These are phyloP conservation scores for Caryocar brasiliense DNA, from an alignment of 441 rosid species.

Conservation along the genomic window DNA sequence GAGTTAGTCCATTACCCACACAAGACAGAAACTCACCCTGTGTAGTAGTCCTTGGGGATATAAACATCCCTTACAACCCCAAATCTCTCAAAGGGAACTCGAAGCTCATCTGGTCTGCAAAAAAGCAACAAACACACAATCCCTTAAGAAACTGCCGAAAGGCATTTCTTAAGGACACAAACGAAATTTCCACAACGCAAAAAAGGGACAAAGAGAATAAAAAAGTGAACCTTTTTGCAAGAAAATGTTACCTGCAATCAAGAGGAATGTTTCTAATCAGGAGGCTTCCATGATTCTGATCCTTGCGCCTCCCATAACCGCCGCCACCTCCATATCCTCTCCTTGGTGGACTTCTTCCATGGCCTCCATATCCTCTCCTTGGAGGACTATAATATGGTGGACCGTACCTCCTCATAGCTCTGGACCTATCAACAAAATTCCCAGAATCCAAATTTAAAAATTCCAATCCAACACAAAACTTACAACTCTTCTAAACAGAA, in stretches of 20 bases:
- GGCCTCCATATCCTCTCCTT: conserved; percentile 73
- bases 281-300: conserved; percentile 66
- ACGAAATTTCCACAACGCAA: no score
- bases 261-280: conserved; percentile 86
- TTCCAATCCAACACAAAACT: background rate
- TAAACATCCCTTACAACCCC: conserved; percentile 89
- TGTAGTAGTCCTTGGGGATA: conserved; percentile 78
- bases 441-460: no score
- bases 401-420: conserved; percentile 80
- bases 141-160: background rate
- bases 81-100: conserved; percentile 76
- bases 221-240: background rate
- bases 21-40: conserved; percentile 49
- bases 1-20: background rate
- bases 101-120: conserved; percentile 82
- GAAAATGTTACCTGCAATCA: conserved; percentile 69
- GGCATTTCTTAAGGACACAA: background rate
- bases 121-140: background rate
- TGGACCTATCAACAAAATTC: conserved; percentile 8
- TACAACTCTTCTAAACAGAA: background rate
- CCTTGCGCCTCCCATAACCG: conserved; percentile 68
- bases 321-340: conserved; percentile 59
- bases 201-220: background rate
- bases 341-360: conserved; percentile 60
- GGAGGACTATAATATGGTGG: conserved; percentile 81